A percentile compares a stretch with the other conserved stretches of the same genome.
Conservation (phyloP, 805 yeast genomes). For the Saccharomycopsis babjevae region DNA sequence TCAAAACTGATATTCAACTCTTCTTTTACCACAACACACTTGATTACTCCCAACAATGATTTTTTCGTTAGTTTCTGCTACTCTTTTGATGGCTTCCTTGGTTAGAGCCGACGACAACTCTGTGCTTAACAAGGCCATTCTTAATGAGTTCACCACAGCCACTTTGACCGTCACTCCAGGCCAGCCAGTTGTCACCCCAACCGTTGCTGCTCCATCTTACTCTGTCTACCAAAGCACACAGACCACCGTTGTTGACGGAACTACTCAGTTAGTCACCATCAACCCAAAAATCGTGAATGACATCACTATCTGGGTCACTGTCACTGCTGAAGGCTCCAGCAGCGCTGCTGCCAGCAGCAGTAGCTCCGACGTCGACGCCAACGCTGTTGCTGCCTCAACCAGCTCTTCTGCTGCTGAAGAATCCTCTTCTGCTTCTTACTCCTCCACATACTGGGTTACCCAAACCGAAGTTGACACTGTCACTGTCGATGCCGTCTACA, state of each 20-base stretch:
- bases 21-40: not conserved
- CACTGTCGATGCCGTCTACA: slow-evolving; percentile 9
- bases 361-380: not conserved
- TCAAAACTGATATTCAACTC: no score
- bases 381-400: not conserved
- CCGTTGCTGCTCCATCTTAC: slow-evolving; percentile 12
- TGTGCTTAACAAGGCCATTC: slow-evolving; percentile 13
- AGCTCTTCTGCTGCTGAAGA: not conserved
- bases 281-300: slow-evolving; percentile 13
- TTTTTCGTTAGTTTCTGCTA: not conserved
- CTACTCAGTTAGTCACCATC: slow-evolving; percentile 1
- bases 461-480: slow-evolving; percentile 7
- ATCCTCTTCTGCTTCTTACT: not conserved
- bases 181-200: slow-evolving; percentile 13
- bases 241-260: slow-evolving; percentile 2
- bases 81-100: not conserved
- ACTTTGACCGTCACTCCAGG: slow-evolving; percentile 16
- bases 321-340: slow-evolving; percentile 8
- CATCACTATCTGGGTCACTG: slow-evolving; percentile 13
- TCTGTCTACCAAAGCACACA: slow-evolving; percentile 12
- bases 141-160: slow-evolving; percentile 12
- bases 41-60: not conserved
- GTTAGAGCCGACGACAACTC: not conserved
- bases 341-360: not conserved
- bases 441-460: slow-evolving; percentile 4